These are phyloP conservation scores for Ceratocystis albifundus DNA, from an alignment of 2,329 filamentous ascomycete species.

Conservation along the genomic window DNA sequence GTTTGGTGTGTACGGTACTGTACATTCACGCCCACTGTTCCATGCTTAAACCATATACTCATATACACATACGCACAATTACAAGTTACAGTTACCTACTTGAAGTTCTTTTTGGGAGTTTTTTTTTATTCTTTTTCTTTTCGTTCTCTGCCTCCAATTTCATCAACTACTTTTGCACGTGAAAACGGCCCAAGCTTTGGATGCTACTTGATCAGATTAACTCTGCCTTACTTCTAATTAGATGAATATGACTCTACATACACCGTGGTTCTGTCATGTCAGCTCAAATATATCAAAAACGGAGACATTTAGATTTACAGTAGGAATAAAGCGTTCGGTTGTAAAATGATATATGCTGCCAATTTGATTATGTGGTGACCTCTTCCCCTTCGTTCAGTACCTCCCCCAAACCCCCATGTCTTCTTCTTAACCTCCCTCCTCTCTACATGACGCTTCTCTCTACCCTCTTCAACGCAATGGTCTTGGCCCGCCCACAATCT, in stretches of 20 bases:
- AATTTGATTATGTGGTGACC: not conserved
- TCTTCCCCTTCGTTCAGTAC: not conserved
- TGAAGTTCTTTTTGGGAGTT: too few relatives aligned
- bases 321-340: not conserved
- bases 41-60: too few relatives aligned
- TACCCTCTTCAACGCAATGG: conserved; percentile 29
- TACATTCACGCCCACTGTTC: too few relatives aligned
- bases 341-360: not conserved
- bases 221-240: too few relatives aligned
- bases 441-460: conserved; percentile 33
- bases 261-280: too few relatives aligned
- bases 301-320: not conserved
- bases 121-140: not conserved
- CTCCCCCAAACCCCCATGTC: not conserved
- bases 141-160: not conserved
- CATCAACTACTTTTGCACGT: not conserved
- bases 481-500: conserved; percentile 66
- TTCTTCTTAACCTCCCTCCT: not conserved
- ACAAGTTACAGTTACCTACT: not conserved
- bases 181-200: not conserved
- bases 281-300: not conserved
- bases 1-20: not conserved
- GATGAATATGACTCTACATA: too few relatives aligned
- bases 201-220: too few relatives aligned
- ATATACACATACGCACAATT: too few relatives aligned